Conservation (phyloP, 257 asterid genomes). For the Solanum ahanhuiri region DNA sequence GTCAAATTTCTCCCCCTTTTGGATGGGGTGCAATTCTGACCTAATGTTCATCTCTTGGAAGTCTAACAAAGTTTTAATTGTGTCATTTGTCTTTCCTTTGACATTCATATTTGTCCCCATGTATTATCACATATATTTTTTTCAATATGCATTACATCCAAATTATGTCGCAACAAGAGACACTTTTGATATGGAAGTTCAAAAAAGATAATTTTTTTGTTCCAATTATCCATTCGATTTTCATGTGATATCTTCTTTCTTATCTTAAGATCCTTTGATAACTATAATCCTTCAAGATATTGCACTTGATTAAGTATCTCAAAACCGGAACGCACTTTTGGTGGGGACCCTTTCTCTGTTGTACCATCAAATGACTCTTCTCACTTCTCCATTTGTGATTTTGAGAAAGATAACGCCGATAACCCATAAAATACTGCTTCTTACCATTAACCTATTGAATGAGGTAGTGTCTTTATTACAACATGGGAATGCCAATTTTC, state of each 20-base stretch:
- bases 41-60: background rate
- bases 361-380: background rate
- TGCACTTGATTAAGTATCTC: background rate
- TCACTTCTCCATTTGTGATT: background rate
- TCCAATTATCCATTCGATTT: background rate
- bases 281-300: background rate
- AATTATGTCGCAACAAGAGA: background rate
- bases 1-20: too few species aligned
- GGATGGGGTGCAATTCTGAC: background rate
- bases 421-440: background rate
- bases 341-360: background rate
- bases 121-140: too few species aligned
- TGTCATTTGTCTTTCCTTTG: background rate
- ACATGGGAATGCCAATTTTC: background rate
- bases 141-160: background rate
- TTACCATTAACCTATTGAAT: background rate
- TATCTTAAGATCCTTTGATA: background rate
- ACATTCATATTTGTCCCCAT: background rate
- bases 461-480: background rate
- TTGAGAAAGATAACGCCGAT: background rate
- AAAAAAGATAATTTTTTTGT: too few species aligned
- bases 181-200: too few species aligned
- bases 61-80: background rate
- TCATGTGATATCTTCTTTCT: background rate
- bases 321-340: background rate